Percentiles rank a stretch among this genome's conserved stretches.
phyloP scores from a whole-genome alignment of 2,329 filamentous ascomycete genomes.

The Pseudocercospora musae region DNA sequence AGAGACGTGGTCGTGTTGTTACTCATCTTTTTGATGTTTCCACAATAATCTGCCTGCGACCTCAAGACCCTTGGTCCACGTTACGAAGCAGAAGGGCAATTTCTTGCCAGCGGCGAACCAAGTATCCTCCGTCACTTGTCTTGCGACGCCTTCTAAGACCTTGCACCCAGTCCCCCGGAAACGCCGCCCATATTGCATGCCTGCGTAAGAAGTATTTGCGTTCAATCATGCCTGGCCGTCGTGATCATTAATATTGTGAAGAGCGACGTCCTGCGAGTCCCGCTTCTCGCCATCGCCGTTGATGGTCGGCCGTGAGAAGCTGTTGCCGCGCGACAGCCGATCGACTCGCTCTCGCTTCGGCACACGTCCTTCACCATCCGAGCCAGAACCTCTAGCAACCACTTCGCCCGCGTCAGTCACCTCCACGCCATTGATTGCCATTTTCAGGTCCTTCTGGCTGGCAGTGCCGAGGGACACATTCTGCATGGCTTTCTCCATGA shows the following conservation, averaged over 20 bases:
- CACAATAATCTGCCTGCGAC: neutral
- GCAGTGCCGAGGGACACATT: slow-evolving; percentile 63
- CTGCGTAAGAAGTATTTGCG: neutral
- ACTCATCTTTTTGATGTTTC: neutral
- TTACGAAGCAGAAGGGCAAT: neutral
- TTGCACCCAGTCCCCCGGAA: neutral
- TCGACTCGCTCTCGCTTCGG: slow-evolving; percentile 29
- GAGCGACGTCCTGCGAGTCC: slow-evolving; percentile 54
- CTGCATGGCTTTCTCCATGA: slow-evolving; percentile 61
- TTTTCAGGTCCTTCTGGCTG: slow-evolving; percentile 57
- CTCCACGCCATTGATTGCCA: slow-evolving; percentile 60
- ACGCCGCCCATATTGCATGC: neutral
- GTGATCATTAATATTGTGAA: slow-evolving; percentile 39
- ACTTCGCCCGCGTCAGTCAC: slow-evolving; percentile 57
- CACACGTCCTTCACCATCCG: slow-evolving; percentile 26
- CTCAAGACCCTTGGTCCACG: neutral
- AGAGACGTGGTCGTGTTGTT: neutral
- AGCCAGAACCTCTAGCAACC: slow-evolving; percentile 47
- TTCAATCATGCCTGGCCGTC: slow-evolving; percentile 10
- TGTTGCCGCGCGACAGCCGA: slow-evolving; percentile 45
- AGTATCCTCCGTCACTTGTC: neutral
- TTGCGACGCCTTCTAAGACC: neutral
- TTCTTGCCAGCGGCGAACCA: neutral
- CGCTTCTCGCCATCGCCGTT: slow-evolving; percentile 13
- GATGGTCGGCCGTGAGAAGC: slow-evolving; percentile 15